phyloP scores from a whole-genome alignment of 306 rosid species.

The Clitoria ternatea region DNA sequence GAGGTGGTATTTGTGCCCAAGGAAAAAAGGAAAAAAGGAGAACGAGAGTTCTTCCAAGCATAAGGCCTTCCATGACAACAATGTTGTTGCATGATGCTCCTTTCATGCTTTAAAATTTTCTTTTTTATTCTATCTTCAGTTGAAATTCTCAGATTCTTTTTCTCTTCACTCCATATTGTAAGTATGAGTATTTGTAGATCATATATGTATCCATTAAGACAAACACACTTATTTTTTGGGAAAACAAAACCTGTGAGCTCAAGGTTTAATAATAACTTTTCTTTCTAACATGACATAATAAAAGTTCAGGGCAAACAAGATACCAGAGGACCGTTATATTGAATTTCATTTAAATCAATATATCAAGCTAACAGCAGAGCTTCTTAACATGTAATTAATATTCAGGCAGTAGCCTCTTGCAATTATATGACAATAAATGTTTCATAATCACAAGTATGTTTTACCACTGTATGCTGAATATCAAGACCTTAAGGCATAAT shows the following conservation, averaged over 20 bases:
- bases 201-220: conserved; percentile 23
- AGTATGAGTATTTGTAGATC: conserved; percentile 31
- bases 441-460: background rate
- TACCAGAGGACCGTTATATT: conserved; percentile 15
- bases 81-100: conserved; percentile 33
- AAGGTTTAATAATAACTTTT: conserved; percentile 20
- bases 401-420: background rate
- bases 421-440: conserved; percentile 5
- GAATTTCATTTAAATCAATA: background rate
- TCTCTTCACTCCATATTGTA: conserved; percentile 35
- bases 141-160: conserved; percentile 42
- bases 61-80: conserved; percentile 34
- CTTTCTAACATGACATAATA: conserved; percentile 15
- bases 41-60: conserved; percentile 42
- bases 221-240: conserved; percentile 13
- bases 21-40: conserved; percentile 39
- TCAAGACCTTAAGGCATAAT: conserved; percentile 4
- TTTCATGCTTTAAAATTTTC: conserved; percentile 21
- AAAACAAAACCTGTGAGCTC: conserved; percentile 16
- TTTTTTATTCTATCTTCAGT: conserved; percentile 33
- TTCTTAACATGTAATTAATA: conserved; percentile 6
- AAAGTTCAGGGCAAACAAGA: background rate
- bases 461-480: background rate
- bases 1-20: conserved; percentile 35
- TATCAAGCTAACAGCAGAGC: conserved; percentile 1